Base-by-base conservation (phyloP, 148 eudicot genomes). In the Rhododendron ovatum region DNA sequence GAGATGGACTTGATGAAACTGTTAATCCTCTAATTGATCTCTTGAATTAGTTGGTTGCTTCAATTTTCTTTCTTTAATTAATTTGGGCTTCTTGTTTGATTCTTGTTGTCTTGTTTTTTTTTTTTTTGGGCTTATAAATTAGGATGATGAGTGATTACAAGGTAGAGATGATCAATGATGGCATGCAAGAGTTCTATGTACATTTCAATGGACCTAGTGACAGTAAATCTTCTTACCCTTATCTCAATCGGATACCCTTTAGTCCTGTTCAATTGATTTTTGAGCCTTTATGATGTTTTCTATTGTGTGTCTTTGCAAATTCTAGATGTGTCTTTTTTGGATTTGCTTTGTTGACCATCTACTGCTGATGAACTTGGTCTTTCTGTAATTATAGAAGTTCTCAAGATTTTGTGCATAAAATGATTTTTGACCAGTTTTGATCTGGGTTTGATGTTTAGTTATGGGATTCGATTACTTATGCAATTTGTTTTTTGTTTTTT, bases 61-160 rank as follows among this genome's bases (percentile, higher is more conserved):
- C 48, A 20, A 22, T 22, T 30, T 85, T 26, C 76, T 30, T 47
- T 48, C 73, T 30, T 6, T 7, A 47, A 80, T 74, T 67, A 76
- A n/a, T 80, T 53, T 71, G 18, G 24, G 26, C 47, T 14, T 80
- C 0, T 88, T 89, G 55, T n/a, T 86, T 57, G 13, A 26, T 82
- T 84, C 37, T 69, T 69, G 37, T 28, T 28, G 14, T 67, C 74
- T 69, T 69, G 13, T 6, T 69, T 30, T 69, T 69, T 69, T 28
- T 63, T 65, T 65, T n/a, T 65, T 48, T 80, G 57, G 78, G 71
- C 47, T 18, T 87, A 78, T 78, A 81, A 39, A 43, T 3, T 78
- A 96, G 98, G 95, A 96, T 96, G 98, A 96, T 96, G 98, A 95
- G 95, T 89, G 98, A 96, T 88, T 96, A 96, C 90, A 96, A 96